These are phyloP conservation scores for Acanthamoeba castellanii DNA, from an alignment of 208 protist genomes.

Conservation along the genomic window DNA sequence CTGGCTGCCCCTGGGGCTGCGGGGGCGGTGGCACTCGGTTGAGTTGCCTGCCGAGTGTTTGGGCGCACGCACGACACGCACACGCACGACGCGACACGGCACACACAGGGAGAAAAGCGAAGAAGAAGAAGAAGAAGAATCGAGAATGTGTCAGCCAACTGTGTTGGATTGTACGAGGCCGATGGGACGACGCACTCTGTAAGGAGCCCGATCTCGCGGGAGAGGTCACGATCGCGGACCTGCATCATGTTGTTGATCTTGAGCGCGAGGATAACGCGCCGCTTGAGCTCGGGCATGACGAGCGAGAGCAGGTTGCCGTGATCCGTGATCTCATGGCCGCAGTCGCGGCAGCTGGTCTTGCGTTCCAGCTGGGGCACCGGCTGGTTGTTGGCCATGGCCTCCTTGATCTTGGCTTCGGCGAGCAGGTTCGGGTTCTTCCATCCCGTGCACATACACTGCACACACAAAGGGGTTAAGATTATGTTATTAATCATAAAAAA, in stretches of 20 bases:
- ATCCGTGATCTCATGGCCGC: slow-evolving; percentile 23
- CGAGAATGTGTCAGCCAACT: too few relatives aligned
- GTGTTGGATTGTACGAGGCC: too few relatives aligned
- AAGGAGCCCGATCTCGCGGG: slow-evolving; percentile 9
- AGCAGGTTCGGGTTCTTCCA: slow-evolving; percentile 12
- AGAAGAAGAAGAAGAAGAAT: neutral
- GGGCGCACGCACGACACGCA: neutral
- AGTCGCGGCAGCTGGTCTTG: slow-evolving; percentile 1
- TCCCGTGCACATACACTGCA: neutral
- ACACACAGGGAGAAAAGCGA: neutral
- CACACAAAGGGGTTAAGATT: too few relatives aligned
- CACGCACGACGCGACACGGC: neutral
- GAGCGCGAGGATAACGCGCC: slow-evolving; percentile 44
- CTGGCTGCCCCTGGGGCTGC: too few relatives aligned
- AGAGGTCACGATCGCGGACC: neutral
- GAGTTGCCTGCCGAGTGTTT: neutral
- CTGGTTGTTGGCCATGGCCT: neutral
- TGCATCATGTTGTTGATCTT: neutral
- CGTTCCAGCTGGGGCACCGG: neutral
- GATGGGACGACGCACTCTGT: neutral
- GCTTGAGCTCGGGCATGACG: slow-evolving; percentile 4
- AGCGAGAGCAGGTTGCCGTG: neutral
- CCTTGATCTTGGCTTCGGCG: slow-evolving; percentile 5
- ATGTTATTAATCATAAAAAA: too few relatives aligned
- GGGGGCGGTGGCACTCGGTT: neutral